These are phyloP conservation scores for Backusella circina DNA, from an alignment of 192 early-diverging fungal genomes.

Conservation along the genomic window DNA sequence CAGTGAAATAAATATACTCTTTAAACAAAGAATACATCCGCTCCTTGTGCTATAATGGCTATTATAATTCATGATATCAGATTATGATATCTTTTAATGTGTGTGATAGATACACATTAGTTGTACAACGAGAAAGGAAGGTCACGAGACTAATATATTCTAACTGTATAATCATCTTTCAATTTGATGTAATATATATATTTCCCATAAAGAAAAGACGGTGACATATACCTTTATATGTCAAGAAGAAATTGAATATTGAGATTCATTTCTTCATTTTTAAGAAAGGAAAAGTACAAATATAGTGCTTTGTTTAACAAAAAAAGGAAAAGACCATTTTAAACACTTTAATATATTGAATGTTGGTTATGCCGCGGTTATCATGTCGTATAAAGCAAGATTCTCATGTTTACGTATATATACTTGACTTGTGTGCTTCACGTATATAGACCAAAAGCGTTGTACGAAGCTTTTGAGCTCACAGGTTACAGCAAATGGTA, in stretches of 20 bases:
- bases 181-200: neutral
- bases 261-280: neutral
- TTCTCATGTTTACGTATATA: neutral
- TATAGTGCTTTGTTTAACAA: too few relatives aligned
- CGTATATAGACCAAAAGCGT: neutral
- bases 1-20: too few relatives aligned
- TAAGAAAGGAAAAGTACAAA: too few relatives aligned
- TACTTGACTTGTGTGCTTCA: neutral
- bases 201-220: neutral
- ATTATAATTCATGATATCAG: too few relatives aligned
- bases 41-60: too few relatives aligned
- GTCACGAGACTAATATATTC: neutral
- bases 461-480: neutral
- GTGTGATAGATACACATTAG: neutral
- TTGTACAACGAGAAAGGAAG: neutral
- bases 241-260: neutral
- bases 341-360: neutral
- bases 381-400: neutral
- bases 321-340: too few relatives aligned
- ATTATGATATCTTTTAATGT: neutral
- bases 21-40: too few relatives aligned
- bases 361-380: neutral
- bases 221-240: neutral
- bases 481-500: neutral
- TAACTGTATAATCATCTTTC: neutral